phyloP scores from a whole-genome alignment of 2,329 filamentous ascomycete species.

The Ilyonectria mors-panacis region DNA sequence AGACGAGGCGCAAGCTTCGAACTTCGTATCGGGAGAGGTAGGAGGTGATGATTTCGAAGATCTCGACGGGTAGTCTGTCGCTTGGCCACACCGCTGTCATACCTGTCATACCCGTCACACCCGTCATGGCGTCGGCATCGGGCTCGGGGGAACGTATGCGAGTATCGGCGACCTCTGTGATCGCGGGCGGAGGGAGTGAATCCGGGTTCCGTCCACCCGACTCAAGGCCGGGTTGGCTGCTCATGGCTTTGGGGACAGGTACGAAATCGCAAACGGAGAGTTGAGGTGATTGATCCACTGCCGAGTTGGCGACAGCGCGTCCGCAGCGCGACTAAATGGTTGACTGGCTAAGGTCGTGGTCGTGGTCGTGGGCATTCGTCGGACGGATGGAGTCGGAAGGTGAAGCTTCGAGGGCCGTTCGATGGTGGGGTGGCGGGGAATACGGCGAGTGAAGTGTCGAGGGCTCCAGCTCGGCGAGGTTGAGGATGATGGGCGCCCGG shows the following conservation, averaged over 20 bases:
- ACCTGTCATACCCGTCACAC: too few relatives aligned
- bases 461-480: not conserved
- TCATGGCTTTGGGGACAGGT: not conserved
- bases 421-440: slow-evolving; percentile 12
- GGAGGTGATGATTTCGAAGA: slow-evolving; percentile 71
- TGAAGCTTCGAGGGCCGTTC: not conserved
- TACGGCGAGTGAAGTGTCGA: not conserved
- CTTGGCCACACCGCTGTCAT: slow-evolving; percentile 49
- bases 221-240: slow-evolving; percentile 12
- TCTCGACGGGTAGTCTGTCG: slow-evolving; percentile 68
- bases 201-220: slow-evolving; percentile 30
- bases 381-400: slow-evolving; percentile 14
- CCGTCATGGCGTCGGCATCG: too few relatives aligned
- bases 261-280: not conserved
- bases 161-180: slow-evolving; percentile 27
- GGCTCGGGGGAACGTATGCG: not conserved
- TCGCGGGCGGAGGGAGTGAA: slow-evolving; percentile 39
- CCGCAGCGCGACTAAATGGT: slow-evolving; percentile 6
- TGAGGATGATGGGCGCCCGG: not conserved
- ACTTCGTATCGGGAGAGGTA: slow-evolving; percentile 72
- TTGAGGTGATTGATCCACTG: not conserved
- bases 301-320: not conserved
- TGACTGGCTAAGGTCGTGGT: not conserved
- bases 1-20: slow-evolving; percentile 73
- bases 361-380: slow-evolving; percentile 10